Evolutionary conservation across 2,329 filamentous ascomycete genomes (phyloP), one percentile per base, ranked within the genome.

Genomic region (Colletotrichum horii): DNA sequence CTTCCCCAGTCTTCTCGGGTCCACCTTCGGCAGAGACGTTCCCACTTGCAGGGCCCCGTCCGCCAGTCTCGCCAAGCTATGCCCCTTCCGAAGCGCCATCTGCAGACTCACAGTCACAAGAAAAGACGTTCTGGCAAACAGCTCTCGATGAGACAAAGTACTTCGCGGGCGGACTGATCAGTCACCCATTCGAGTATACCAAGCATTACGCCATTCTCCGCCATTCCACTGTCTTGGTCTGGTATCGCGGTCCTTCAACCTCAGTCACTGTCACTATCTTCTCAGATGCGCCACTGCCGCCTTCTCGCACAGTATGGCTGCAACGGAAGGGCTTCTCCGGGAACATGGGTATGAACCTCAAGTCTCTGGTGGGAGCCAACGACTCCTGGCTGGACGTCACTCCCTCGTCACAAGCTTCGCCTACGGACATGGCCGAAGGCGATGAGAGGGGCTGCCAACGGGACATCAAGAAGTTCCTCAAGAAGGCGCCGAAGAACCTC

Each of bases 261-360:
- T 91, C 89, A 9, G 86, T 95, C 7, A 87, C 90, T 5, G 86
- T 95, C 52, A 93, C 92, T 3, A 87, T 94, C 62, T 92, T 95
- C 79, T 89, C 88, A 0, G 90, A 93, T 76, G 83, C 84, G 3
- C 88, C 89, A 1, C 81, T 94, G 0, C 91, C 93, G 0, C 70
- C 83, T 0, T 88, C 89, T 28, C 88, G 93, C 8, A 91, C 90
- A 0, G 81, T 94, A 16, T 95, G 92, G 91, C 84, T 95, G 30
- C 93, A 95, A 83, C 89, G 89, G 74, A 93, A 92, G 77, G 93
- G 93, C 3, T 94, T 88, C 84, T 92, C 91, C 0, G 93, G 93
- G 6, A 92, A 93, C 79, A 88, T 92, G 65, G 93, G 93, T 22
- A 93, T 95, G 90, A 88, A 88, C 8, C 84, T 92, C 32, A 93